These are phyloP conservation scores for Vaccinium corymbosum DNA, from an alignment of 148 eudicot genomes.

Conservation along the genomic window DNA sequence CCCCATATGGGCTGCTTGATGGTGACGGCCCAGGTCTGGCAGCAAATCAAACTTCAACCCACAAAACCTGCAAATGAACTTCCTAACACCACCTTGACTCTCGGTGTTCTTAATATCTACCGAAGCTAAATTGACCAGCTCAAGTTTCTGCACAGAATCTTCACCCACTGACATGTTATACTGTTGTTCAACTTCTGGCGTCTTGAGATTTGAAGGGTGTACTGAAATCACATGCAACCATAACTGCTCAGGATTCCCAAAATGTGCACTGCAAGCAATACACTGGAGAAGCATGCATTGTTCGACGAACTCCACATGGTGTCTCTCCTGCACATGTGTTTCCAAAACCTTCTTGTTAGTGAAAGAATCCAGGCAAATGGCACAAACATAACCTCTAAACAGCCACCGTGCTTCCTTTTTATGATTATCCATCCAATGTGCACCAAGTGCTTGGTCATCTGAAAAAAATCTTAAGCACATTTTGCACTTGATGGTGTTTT, in stretches of 20 bases:
- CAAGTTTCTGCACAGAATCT: conserved; percentile 32
- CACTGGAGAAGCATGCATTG: conserved; percentile 95
- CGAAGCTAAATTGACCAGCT: conserved; percentile 21
- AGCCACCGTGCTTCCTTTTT: conserved; percentile 96
- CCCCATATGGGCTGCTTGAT: conserved; percentile 97
- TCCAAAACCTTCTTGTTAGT: conserved; percentile 86
- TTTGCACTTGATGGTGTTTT: conserved; percentile 57
- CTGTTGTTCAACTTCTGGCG: conserved; percentile 32
- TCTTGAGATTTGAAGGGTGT: conserved; percentile 63
- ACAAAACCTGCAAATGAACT: conserved; percentile 79
- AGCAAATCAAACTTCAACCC: conserved; percentile 89
- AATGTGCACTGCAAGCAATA: conserved; percentile 79
- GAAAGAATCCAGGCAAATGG: conserved; percentile 93
- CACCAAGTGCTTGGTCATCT: conserved; percentile 66
- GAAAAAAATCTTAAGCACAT: conserved; percentile 55
- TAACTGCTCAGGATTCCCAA: conserved; percentile 76
- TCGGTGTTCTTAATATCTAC: conserved; percentile 38
- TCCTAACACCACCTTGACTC: conserved; percentile 40
- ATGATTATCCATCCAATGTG: conserved; percentile 79
- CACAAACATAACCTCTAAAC: conserved; percentile 93
- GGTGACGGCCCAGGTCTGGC: conserved; percentile 98
- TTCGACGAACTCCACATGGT: conserved; percentile 76
- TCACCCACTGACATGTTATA: conserved; percentile 17
- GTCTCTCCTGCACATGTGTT: conserved; percentile 90
- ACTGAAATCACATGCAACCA: conserved; percentile 85